These are phyloP conservation scores for Zostera marina DNA, from an alignment of 116 monocot genomes.

Conservation along the genomic window DNA sequence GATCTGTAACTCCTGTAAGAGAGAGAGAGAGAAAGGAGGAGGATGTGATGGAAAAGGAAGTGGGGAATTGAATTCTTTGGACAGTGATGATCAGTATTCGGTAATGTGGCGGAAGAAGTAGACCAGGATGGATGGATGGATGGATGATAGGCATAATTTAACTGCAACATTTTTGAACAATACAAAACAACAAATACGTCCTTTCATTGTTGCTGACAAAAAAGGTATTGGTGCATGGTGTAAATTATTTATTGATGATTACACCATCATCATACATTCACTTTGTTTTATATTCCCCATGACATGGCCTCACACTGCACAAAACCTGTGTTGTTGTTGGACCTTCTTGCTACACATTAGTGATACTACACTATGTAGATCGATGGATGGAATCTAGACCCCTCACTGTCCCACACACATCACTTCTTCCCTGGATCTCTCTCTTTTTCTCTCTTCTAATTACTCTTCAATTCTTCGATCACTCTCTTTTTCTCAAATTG, in stretches of 20 bases:
- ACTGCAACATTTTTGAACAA: background rate
- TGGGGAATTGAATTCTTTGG: background rate
- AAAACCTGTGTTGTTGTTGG: background rate
- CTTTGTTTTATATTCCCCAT: background rate
- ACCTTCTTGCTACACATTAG: background rate
- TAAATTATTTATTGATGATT: conserved; percentile 1
- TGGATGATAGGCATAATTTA: background rate
- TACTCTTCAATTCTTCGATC: too few species aligned
- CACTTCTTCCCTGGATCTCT: background rate
- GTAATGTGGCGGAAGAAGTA: too few species aligned
- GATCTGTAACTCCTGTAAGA: too few species aligned
- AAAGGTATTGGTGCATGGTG: background rate
- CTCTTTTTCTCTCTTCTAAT: too few species aligned
- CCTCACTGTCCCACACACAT: background rate
- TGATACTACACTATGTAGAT: too few species aligned
- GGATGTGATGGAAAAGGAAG: background rate
- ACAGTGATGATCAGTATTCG: background rate
- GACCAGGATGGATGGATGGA: too few species aligned
- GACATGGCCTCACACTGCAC: background rate
- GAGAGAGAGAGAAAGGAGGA: background rate
- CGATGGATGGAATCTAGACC: too few species aligned
- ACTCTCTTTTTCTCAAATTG: background rate
- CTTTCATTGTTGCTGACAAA: background rate
- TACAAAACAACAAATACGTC: background rate
- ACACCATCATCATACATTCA: background rate